These are phyloP conservation scores for Albugo candida DNA, from an alignment of 352 stramenopile species.

Conservation along the genomic window DNA sequence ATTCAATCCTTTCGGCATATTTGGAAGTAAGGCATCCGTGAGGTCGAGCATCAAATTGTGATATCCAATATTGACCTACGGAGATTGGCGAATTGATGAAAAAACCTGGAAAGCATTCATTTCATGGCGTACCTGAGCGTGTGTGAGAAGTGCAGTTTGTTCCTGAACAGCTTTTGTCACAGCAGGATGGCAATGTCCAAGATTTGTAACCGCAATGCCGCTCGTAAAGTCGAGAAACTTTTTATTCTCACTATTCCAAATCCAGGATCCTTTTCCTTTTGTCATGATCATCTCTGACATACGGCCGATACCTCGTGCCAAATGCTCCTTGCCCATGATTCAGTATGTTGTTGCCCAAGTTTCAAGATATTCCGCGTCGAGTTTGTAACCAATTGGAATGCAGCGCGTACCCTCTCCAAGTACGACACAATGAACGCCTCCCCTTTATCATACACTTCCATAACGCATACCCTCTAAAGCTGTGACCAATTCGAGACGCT, in stretches of 20 bases:
- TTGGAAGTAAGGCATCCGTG: slow-evolving; percentile 51
- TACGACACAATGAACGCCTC: too few species aligned
- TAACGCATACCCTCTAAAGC: too few species aligned
- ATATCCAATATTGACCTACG: slow-evolving; percentile 78
- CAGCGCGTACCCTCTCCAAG: too few species aligned
- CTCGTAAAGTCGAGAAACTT: slow-evolving; percentile 86
- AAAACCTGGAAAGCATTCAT: background rate
- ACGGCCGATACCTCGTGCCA: slow-evolving; percentile 55
- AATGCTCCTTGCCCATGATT: slow-evolving; percentile 45
- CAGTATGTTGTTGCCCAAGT: background rate
- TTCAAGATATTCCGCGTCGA: too few species aligned
- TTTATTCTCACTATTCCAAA: slow-evolving; percentile 73
- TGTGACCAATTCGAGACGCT: too few species aligned
- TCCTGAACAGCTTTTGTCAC: slow-evolving; percentile 81
- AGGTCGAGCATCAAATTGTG: slow-evolving; percentile 85
- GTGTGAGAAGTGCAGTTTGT: slow-evolving; percentile 75
- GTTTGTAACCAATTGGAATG: too few species aligned
- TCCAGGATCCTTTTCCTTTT: slow-evolving; percentile 67
- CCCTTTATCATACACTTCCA: too few species aligned
- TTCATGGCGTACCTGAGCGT: slow-evolving; percentile 29
- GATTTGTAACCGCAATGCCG: slow-evolving; percentile 84
- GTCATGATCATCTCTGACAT: slow-evolving; percentile 74
- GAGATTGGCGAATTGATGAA: background rate
- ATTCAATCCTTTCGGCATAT: slow-evolving; percentile 64
- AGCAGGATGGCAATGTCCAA: slow-evolving; percentile 84